Base-by-base conservation (phyloP, 2,329 filamentous ascomycete genomes). In the Trichothecium roseum region DNA sequence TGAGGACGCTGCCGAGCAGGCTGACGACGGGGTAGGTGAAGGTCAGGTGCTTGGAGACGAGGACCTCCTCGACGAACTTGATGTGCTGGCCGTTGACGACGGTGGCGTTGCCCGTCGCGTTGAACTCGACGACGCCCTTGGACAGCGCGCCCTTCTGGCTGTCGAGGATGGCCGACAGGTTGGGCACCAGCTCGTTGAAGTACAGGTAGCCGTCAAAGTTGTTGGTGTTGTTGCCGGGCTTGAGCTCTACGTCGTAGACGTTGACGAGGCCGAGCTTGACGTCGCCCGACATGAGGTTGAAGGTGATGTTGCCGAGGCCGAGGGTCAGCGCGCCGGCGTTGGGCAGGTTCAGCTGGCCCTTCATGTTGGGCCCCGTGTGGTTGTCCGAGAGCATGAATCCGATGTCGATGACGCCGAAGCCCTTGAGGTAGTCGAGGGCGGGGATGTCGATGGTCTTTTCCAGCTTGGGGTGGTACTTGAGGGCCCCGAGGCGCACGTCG, bases 251-350 rank as follows among this genome's bases (percentile, higher is more conserved):
- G n/a, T 60, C 51, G 4, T 60, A 62, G 0, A 41, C 41, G 26
- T 29, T 28, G 26, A 35, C 10, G 4, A 35, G 15, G 34, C 34
- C 34, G 7, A 35, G 34, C 12, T 27, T 27, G 10, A 35, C 13
- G 15, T 35, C 14, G 14, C 34, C 34, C n/a, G 34, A 27, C 14
- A 18, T n/a, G 6, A 35, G n/a, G 14, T 35, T 35, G 26, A 18
- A 35, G 16, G 18, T 8, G 15, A 29, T 8, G 27, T 35, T 16
- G 9, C 66, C 66, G 4, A 66, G 50, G 1, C 56, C 60, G 5
- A 69, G 58, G 1, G 56, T 56, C 3, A 70, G 50, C 1, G 56
- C 47, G 3, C 64, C 63, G 24, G 52, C 49, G 42, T 70, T 70
- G 2, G 66, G 66, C 13, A 71, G 44, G 30, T 54, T 62, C 8